Percentiles rank a stretch among this genome's conserved stretches.
These are phyloP conservation scores for Annulohypoxylon nitens DNA, from an alignment of 495 filamentous ascomycete species.

Conservation along the genomic window DNA sequence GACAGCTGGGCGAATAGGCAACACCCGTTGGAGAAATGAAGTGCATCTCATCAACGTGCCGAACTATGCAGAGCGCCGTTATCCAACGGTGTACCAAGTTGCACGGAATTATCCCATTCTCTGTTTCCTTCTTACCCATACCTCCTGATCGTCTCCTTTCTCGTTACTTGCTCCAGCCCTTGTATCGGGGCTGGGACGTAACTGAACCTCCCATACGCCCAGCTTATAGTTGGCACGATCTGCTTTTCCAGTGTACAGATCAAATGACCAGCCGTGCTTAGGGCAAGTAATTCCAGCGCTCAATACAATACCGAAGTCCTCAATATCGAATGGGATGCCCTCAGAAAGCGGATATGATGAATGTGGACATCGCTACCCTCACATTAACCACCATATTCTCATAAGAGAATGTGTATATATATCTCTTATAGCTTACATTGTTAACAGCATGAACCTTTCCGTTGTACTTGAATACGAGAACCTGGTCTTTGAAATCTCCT, in stretches of 20 bases:
- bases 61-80: neutral
- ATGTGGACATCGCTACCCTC: conserved; percentile 69
- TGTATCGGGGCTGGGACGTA: conserved; percentile 55
- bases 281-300: conserved; percentile 69
- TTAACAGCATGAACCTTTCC: conserved; percentile 71
- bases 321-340: conserved; percentile 71
- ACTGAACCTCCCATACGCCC: conserved; percentile 70
- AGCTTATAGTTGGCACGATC: conserved; percentile 71
- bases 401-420: conserved; percentile 3
- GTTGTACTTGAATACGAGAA: conserved; percentile 69
- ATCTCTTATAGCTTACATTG: conserved; percentile 62
- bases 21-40: neutral
- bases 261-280: conserved; percentile 73
- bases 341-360: conserved; percentile 69
- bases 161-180: conserved; percentile 20
- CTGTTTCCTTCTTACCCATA: conserved; percentile 67
- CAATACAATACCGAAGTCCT: conserved; percentile 68
- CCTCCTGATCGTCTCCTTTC: conserved; percentile 59
- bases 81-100: neutral
- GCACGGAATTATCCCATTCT: conserved; percentile 53
- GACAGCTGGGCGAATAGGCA: neutral
- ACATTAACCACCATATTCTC: conserved; percentile 35
- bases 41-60: neutral
- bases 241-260: conserved; percentile 66
- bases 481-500: conserved; percentile 66